Evolutionary conservation across 140 eudicot genomes (phyloP), one percentile per base, ranked within the genome.

Genomic region (Ambrosia hybrid): DNA sequence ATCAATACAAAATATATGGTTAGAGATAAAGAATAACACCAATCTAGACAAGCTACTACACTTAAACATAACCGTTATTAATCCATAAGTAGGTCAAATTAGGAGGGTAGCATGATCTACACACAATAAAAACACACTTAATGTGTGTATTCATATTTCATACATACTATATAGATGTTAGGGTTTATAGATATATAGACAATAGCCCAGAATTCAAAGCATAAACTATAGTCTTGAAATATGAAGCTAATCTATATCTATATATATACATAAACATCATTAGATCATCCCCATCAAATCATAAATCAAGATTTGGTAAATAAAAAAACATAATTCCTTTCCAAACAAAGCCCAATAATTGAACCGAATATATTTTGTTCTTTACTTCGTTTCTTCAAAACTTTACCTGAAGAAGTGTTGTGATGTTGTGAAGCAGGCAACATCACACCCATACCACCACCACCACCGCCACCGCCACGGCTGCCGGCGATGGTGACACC

Each of bases 361-460:
- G 75, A 62, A 49, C 71, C 64, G 57, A 77, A 45, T 48, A 48
- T 48, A 7, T 48, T 21, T 21, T 21, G 30, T 21, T 12, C 13
- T 10, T 48, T 48, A 11, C 4, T 9, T 48, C 14, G 30, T 21
- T 48, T 48, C 13, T 7, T 7, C 53, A 11, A 48, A 48, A 48
- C 56, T 61, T 85, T 84, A 91, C 97, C 97, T 83, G 97, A 81
- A 59, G 82, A 57, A 51, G 82, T 59, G 41, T 70, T 59, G 14
- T 84, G 70, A 73, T 58, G 73, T 81, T 64, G 84, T 63, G 55
- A 51, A 56, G 41, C 59, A 26, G 80, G 76, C 65, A 80, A 80
- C 60, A 72, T 75, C 56, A 63, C 37, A 56, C 76, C 81, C 75
- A 68, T 76, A 9, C 78, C 75, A 9, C 75, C 65, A 9, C 68